Base-by-base conservation (phyloP, 768 basidiomycete genomes). In the Suillus spraguei region DNA sequence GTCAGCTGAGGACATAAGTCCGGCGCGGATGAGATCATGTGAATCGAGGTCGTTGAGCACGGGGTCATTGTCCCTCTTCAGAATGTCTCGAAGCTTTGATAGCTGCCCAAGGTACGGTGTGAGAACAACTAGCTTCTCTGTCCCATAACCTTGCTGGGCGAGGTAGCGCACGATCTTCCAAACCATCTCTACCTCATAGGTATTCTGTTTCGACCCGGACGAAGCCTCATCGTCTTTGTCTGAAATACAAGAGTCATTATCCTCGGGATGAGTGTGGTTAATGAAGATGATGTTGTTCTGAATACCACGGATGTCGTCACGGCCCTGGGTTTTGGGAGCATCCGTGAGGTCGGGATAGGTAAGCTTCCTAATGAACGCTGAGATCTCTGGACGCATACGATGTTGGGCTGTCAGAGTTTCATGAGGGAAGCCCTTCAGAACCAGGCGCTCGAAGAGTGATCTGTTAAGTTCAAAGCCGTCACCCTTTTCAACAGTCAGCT, bases 311-410 rank as follows among this genome's bases (percentile, higher is more conserved):
- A 90, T 72, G 63, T 85, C 67, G 0, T 81, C 82, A 1, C 88
- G 82, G 52, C 77, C 78, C 33, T 72, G 58, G 0, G 90, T 90
- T 20, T 64, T 71, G 0, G 79, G 71, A 0, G 85, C 86, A 63
- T 91, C 89, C 1, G 76, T 67, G 13, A 91, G 83, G 17, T 85
- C 85, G 0, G 87, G 87, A 66, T 91, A 91, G 0, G 88, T 90
- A 17, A 91, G 77, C 9, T 76, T 68, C 16, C 89, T 82, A 39
- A 91, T 81, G 28, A 90, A 76, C 0, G 79, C 67, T 7, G 90
- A 88, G 14, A 91, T 90, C 65, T 90, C 88, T 1, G 89, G 90
- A 9, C 89, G 81, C 90, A 91, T 91, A 14, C 90, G 84, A 68
- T 90, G 89, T 64, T 91, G 90, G 50, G 80, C 69, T 0, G 66